A percentile compares a stretch with the other conserved stretches of the same genome.
Conservation (phyloP, 169 alveolate species). For the Babesia caballi region DNA sequence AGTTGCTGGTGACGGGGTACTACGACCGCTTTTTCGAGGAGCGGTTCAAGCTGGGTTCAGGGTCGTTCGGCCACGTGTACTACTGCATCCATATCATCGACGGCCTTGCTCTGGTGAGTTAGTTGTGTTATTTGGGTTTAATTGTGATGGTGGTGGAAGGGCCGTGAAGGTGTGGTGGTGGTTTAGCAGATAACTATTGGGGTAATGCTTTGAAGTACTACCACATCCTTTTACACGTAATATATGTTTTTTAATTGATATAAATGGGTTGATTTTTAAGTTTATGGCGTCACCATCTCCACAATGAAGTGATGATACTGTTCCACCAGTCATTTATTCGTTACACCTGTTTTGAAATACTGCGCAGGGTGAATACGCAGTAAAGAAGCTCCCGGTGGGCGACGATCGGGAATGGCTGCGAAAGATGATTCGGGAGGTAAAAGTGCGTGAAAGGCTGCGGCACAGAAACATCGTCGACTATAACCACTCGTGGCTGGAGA, state of each 20-base stretch:
- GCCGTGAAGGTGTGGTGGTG: too few relatives aligned
- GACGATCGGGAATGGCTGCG: conserved; percentile 76
- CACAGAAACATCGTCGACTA: conserved; percentile 79
- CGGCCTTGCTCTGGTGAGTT: conserved; percentile 66
- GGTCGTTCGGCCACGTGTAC: conserved; percentile 79
- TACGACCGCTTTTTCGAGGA: conserved; percentile 75
- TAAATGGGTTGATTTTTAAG: neutral
- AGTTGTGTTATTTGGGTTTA: too few relatives aligned
- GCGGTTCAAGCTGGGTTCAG: conserved; percentile 74
- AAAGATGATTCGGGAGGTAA: conserved; percentile 75
- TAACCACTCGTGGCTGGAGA: conserved; percentile 80
- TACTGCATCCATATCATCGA: conserved; percentile 77
- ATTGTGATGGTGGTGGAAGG: too few relatives aligned
- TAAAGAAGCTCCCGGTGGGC: conserved; percentile 81
- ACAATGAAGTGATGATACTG: neutral
- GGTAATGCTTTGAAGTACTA: too few relatives aligned
- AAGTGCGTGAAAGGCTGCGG: conserved; percentile 74
- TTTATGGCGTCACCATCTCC: neutral
- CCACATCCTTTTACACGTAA: neutral
- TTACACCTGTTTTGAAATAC: neutral
- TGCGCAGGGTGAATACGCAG: conserved; percentile 77
- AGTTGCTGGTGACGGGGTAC: conserved; percentile 78
- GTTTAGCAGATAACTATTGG: too few relatives aligned
- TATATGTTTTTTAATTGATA: neutral
- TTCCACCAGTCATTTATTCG: too few relatives aligned